These are phyloP conservation scores for Lasiodiplodia sp. DNA, from an alignment of 2,329 filamentous ascomycete species.

Conservation along the genomic window DNA sequence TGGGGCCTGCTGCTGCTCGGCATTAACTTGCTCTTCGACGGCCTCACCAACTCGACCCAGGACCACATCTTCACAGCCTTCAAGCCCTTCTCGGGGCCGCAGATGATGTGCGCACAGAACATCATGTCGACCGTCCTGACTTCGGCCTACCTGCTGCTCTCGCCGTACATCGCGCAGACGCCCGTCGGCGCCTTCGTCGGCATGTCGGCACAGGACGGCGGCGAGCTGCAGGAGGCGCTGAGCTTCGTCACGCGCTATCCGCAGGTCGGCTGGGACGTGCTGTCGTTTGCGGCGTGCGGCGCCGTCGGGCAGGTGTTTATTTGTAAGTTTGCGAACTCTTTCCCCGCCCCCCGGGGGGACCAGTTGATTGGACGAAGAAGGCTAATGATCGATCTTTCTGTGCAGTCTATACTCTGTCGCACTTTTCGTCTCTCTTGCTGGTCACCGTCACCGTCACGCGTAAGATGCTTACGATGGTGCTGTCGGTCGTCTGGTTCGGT, in stretches of 20 bases:
- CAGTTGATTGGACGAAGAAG: no score
- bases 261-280: slow-evolving; percentile 81
- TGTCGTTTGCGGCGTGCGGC: slow-evolving; percentile 89
- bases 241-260: slow-evolving; percentile 83
- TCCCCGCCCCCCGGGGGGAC: neutral
- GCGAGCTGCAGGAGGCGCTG: slow-evolving; percentile 82
- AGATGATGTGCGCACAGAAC: slow-evolving; percentile 99
- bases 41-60: slow-evolving; percentile 94
- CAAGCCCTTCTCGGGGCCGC: slow-evolving; percentile 83
- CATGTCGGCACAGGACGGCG: slow-evolving; percentile 55
- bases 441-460: slow-evolving; percentile 97
- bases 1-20: slow-evolving; percentile 85
- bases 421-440: slow-evolving; percentile 88
- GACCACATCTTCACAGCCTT: slow-evolving; percentile 87
- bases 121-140: slow-evolving; percentile 84
- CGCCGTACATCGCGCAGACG: slow-evolving; percentile 79
- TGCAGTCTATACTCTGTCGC: slow-evolving; percentile 82
- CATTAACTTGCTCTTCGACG: slow-evolving; percentile 94
- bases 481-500: slow-evolving; percentile 93
- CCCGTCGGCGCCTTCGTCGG: slow-evolving; percentile 51
- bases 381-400: neutral
- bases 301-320: slow-evolving; percentile 97
- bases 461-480: slow-evolving; percentile 99
- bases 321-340: slow-evolving; percentile 56
- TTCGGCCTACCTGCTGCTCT: slow-evolving; percentile 74